A percentile compares a stretch with the other conserved stretches of the same genome.
Evolutionary conservation across 2,329 filamentous ascomycete genomes (phyloP).

Genomic region (Aspergillus ibericus): DNA sequence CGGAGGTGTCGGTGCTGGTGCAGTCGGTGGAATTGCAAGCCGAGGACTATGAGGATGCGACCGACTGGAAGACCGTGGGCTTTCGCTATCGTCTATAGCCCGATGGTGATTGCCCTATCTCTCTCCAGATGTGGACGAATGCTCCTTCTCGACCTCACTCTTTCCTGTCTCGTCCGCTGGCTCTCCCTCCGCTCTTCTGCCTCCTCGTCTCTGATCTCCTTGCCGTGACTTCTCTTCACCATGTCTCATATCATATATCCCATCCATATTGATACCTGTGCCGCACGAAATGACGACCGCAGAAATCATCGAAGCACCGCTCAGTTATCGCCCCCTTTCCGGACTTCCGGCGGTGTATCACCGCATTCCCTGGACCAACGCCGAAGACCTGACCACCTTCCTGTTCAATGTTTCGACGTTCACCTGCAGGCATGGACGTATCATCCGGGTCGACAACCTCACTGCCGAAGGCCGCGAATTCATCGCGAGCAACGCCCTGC

Average conservation of each 20-base stretch:
- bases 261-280: too few relatives aligned
- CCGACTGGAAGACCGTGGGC: slow-evolving; percentile 60
- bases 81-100: slow-evolving; percentile 56
- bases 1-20: slow-evolving; percentile 30
- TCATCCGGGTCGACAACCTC: not conserved
- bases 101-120: not conserved
- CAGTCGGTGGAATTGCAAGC: slow-evolving; percentile 39
- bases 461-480: not conserved
- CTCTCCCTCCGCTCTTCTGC: not conserved
- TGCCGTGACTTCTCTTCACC: not conserved
- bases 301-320: too few relatives aligned
- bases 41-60: slow-evolving; percentile 58
- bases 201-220: not conserved
- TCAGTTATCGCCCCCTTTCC: too few relatives aligned
- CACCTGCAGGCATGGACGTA: too few relatives aligned
- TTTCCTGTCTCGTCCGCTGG: not conserved
- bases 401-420: too few relatives aligned
- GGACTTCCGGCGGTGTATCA: too few relatives aligned
- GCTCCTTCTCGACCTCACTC: not conserved
- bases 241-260: not conserved
- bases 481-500: not conserved
- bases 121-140: not conserved
- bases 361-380: too few relatives aligned
- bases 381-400: too few relatives aligned
- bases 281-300: too few relatives aligned